Evolutionary conservation across 163 green algal genomes (phyloP), one percentile per base, ranked within the genome.

Genomic region (Scenedesmus sp.): DNA sequence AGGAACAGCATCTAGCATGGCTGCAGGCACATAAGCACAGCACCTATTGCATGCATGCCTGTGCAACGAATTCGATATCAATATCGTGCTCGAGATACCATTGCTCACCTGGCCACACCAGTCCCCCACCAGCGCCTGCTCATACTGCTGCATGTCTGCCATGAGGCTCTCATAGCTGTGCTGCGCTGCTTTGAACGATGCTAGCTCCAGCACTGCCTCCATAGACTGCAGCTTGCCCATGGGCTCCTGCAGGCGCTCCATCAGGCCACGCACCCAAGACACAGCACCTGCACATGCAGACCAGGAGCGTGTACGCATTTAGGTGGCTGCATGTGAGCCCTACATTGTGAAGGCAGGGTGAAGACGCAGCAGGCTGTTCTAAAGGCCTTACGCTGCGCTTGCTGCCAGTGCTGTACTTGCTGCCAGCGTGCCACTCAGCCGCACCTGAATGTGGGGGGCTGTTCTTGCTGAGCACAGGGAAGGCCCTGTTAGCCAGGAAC

Each of bases 201-300:
- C 96, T 16, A 92, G 95, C 83, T 98, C 94, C 85, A 97, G 93
- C 10, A 96, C 90, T 16, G 46, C 18, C 81, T 97, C 96, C 95
- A 98, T 96, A 62, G 89, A 92, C 54, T 73, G 73, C 54, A 97
- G 92, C 76, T 94, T 95, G 54, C 93, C 87, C 94, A 97, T 97
- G 34, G 97, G 97, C 91, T 98, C 96, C 88, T 96, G 93, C 56
- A 99, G 96, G 86, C 98, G 96, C 92, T 97, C 96, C 76, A 96
- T 93, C 1, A 99, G 94, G 82, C 96, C 95, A 10, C 96, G 94
- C 84, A 98, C 96, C 98, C 98, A 99, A 5, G 94, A 94, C 2
- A 98, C 96, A 46, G 97, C 94, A 20, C 95, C 95, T 54, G 94
- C 90, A 87, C 7, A 9, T 4, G 18, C 60, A 89, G n/a, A 34